Evolutionary conservation across 768 basidiomycete species (phyloP).

Genomic region (Rhizopogon sp.): DNA sequence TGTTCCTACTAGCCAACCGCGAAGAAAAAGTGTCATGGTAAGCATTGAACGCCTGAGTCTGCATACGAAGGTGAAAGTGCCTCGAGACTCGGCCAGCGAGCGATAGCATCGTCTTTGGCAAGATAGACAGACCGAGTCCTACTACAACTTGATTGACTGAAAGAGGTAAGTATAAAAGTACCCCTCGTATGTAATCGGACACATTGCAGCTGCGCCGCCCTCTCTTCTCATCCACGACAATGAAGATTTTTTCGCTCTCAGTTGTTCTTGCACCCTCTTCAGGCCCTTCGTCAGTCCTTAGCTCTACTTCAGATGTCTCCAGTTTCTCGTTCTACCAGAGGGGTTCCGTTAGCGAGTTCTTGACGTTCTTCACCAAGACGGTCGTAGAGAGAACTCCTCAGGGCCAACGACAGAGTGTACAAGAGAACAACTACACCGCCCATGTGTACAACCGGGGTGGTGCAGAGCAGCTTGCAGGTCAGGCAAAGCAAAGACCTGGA

Average conservation of each 20-base stretch:
- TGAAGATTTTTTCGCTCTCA: slow-evolving; percentile 88
- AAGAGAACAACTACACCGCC: slow-evolving; percentile 90
- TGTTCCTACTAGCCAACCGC: slow-evolving; percentile 27
- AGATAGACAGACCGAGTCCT: not conserved
- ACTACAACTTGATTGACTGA: no score
- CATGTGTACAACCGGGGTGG: slow-evolving; percentile 92
- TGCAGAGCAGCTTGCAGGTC: slow-evolving; percentile 81
- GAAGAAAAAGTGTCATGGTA: slow-evolving; percentile 40
- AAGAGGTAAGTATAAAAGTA: not conserved
- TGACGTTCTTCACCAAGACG: slow-evolving; percentile 91
- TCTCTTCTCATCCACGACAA: slow-evolving; percentile 27
- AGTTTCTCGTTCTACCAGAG: slow-evolving; percentile 94
- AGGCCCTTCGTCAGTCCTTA: slow-evolving; percentile 59
- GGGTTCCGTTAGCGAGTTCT: slow-evolving; percentile 84
- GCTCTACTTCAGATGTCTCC: slow-evolving; percentile 72
- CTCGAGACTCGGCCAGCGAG: slow-evolving; percentile 15
- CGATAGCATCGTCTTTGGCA: not conserved
- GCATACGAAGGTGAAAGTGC: slow-evolving; percentile 30
- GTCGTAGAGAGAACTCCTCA: slow-evolving; percentile 83
- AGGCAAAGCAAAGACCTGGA: slow-evolving; percentile 18
- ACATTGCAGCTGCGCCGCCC: not conserved
- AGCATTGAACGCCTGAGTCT: slow-evolving; percentile 47
- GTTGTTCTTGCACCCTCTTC: slow-evolving; percentile 64
- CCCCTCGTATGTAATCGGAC: not conserved
- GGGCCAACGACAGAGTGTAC: slow-evolving; percentile 89